Evolutionary conservation across 371 early-diverging fungal species (phyloP).

Genomic region (Mucor saturninus): DNA sequence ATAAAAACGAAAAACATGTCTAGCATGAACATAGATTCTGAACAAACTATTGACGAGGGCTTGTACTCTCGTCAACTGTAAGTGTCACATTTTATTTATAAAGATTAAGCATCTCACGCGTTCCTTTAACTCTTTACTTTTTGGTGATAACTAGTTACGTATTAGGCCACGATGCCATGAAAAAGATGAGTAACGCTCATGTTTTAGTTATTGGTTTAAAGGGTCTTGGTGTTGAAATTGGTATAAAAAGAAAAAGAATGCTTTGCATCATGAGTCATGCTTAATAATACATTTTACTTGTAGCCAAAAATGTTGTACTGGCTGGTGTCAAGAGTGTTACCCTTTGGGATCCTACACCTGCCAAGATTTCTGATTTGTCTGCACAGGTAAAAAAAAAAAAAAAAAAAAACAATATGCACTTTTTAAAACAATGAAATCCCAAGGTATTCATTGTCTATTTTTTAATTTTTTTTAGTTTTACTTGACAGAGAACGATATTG

Average conservation of each 20-base stretch:
- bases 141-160: conserved; percentile 79
- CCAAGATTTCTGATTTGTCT: conserved; percentile 86
- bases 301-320: conserved; percentile 98
- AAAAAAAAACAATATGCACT: no score
- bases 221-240: conserved; percentile 99
- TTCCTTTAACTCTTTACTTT: not conserved
- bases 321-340: conserved; percentile 99
- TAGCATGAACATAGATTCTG: conserved; percentile 49
- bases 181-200: conserved; percentile 96
- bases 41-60: conserved; percentile 87
- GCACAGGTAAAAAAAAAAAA: conserved; percentile 73
- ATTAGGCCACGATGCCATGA: conserved; percentile 99
- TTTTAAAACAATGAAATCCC: not conserved
- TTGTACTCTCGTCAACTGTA: conserved; percentile 98
- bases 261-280: not conserved
- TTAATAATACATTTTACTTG: not conserved
- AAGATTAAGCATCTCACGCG: not conserved
- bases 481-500: conserved; percentile 88
- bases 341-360: conserved; percentile 86
- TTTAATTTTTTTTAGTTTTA: conserved; percentile 82
- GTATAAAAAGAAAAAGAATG: conserved; percentile 44
- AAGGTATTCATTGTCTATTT: not conserved
- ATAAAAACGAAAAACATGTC: conserved; percentile 13
- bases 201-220: conserved; percentile 97
- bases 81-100: conserved; percentile 24